Evolutionary conservation across 306 rosid species (phyloP), one percentile per base, ranked within the genome.

Genomic region (Vachellia pachyceras): DNA sequence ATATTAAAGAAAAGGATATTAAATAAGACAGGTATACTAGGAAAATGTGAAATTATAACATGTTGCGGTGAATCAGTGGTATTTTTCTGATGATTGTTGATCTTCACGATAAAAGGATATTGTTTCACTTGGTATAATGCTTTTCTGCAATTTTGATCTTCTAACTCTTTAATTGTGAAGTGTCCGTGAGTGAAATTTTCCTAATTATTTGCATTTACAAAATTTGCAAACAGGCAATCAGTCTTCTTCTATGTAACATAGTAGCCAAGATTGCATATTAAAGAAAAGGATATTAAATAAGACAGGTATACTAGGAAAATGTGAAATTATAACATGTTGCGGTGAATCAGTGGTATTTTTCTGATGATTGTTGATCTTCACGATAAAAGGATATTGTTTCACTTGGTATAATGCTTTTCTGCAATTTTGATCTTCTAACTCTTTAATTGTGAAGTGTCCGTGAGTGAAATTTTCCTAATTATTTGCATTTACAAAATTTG

Each of bases 11-110:
- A 72, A 14, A 7, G n/a, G n/a, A n/a, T n/a, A n/a, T n/a, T n/a
- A 2, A 50, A 64, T 10, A 17, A 8, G 11, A 25, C 76, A 49
- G 18, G 18, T 41, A 37, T 5, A 57, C 54, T 63, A 3, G 23
- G 70, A 17, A 73, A 69, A 41, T 61, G 39, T 52, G 72, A 82
- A 82, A 35, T 52, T 23, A 44, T 67, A 10, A 60, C 78, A 73
- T 52, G 64, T 40, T 39, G 23, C 50, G 5, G 50, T 41, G 50
- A n/a, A 14, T 22, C 36, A 20, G 50, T 40, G 50, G 10, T 68
- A 40, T 41, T 68, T 40, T 68, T 68, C 52, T n/a, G 73, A 68
- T 68, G 52, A 40, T 20, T 40, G 14, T 39, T 39, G 46, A 65
- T 36, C 44, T 41, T 68, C 17, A 10, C 25, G 52, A 41, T 5